These are phyloP conservation scores for Cicer yamashitae DNA, from an alignment of 306 rosid species.

Conservation along the genomic window DNA sequence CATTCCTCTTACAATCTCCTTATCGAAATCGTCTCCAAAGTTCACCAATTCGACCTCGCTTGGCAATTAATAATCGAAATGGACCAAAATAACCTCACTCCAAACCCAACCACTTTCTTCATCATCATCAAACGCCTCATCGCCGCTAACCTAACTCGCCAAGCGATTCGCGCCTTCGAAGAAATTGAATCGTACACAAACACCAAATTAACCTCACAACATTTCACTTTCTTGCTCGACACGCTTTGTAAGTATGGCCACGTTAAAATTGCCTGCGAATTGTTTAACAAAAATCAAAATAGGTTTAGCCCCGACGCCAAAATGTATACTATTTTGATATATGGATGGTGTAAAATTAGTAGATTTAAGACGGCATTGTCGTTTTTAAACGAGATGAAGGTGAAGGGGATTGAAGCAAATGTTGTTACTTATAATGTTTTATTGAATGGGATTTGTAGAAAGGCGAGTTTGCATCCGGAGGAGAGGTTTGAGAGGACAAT, in stretches of 20 bases:
- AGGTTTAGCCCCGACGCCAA: conserved; percentile 57
- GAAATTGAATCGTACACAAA: conserved; percentile 62
- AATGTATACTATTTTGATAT: conserved; percentile 73
- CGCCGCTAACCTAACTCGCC: conserved; percentile 79
- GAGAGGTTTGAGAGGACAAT: conserved; percentile 81
- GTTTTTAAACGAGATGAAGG: conserved; percentile 71
- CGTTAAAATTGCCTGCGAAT: conserved; percentile 65
- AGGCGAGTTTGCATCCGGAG: conserved; percentile 80
- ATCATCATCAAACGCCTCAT: conserved; percentile 72
- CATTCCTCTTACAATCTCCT: conserved; percentile 63
- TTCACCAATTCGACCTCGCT: conserved; percentile 80
- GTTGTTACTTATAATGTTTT: conserved; percentile 80
- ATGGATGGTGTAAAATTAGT: conserved; percentile 89
- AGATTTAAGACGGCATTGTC: conserved; percentile 58
- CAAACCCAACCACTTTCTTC: conserved; percentile 57
- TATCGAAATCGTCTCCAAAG: conserved; percentile 70
- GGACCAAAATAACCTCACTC: conserved; percentile 56
- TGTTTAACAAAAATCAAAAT: conserved; percentile 59
- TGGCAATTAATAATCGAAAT: conserved; percentile 83
- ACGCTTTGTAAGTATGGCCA: conserved; percentile 84
- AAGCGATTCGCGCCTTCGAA: conserved; percentile 73
- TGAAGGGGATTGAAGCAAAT: conserved; percentile 72
- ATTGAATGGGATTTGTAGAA: conserved; percentile 85
- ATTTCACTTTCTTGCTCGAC: conserved; percentile 67
- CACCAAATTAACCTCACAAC: conserved; percentile 39